Conservation (phyloP, 352 stramenopile species). For the Phytophthora pini region DNA sequence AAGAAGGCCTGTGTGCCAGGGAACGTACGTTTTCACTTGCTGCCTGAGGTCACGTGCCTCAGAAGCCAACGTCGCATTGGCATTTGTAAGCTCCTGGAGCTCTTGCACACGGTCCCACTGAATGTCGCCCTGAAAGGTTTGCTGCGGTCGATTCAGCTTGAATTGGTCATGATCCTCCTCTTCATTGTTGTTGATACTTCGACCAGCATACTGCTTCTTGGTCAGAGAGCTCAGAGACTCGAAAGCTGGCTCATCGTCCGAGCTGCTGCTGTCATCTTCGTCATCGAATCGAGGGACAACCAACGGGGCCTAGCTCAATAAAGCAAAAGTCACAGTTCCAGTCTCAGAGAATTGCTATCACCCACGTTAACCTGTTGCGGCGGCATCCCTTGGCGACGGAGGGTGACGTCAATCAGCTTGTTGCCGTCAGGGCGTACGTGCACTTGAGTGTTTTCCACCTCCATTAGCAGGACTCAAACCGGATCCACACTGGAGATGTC, state of each 20-base stretch:
- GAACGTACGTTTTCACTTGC: conserved; percentile 64
- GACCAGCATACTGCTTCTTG: conserved; percentile 5
- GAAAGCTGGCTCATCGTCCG: conserved; percentile 20
- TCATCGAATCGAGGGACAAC: conserved; percentile 77
- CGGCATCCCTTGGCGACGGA: conserved; percentile 32
- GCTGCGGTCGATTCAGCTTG: background rate
- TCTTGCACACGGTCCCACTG: conserved; percentile 60
- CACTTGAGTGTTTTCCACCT: conserved; percentile 58
- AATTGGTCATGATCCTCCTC: conserved; percentile 22
- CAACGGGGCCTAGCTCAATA: conserved; percentile 40
- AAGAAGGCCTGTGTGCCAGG: background rate
- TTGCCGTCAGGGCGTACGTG: conserved; percentile 49
- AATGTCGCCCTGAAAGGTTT: conserved; percentile 38
- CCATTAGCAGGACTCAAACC: conserved; percentile 31
- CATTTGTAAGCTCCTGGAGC: conserved; percentile 72
- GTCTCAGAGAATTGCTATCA: no score
- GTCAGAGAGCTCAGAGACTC: conserved; percentile 1
- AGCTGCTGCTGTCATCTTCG: conserved; percentile 64
- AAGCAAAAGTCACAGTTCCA: background rate
- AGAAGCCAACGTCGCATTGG: conserved; percentile 49
- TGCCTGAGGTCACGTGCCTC: conserved; percentile 58
- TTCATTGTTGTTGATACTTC: conserved; percentile 30
- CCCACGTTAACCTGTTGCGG: conserved; percentile 15
- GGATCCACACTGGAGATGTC: background rate
- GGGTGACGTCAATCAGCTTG: conserved; percentile 64